phyloP scores from a whole-genome alignment of 2,329 filamentous ascomycete species.

The Sarocladium kiliense region DNA sequence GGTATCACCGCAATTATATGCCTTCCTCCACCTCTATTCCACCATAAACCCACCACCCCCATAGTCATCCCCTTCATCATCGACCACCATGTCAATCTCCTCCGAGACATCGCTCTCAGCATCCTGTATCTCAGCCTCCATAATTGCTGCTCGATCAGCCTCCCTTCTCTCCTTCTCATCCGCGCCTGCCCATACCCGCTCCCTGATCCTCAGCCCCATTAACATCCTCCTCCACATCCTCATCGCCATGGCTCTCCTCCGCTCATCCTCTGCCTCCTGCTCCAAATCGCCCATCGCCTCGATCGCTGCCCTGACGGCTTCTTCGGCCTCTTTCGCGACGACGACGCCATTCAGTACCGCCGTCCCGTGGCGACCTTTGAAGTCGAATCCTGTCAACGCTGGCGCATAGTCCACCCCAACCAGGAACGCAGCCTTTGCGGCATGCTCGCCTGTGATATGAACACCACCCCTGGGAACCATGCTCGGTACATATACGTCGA shows the following conservation, averaged over 20 bases:
- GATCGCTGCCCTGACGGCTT: constrained; percentile 67
- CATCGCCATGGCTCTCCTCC: constrained; percentile 67
- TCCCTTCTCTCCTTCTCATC: constrained; percentile 40
- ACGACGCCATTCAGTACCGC: constrained; percentile 76
- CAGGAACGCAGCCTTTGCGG: constrained; percentile 66
- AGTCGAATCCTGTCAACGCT: constrained; percentile 85
- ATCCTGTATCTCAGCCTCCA: constrained; percentile 24
- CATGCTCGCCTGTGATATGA: constrained; percentile 59
- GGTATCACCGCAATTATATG: too few species aligned
- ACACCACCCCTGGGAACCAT: constrained; percentile 83
- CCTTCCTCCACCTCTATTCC: constrained; percentile 17
- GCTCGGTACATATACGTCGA: constrained; percentile 85
- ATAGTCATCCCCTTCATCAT: constrained; percentile 30
- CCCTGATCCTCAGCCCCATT: constrained; percentile 69
- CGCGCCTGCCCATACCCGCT: constrained; percentile 62
- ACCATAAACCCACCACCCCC: constrained; percentile 40
- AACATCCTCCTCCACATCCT: constrained; percentile 65
- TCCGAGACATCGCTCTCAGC: constrained; percentile 36
- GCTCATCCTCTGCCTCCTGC: constrained; percentile 60
- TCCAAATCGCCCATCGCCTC: constrained; percentile 62
- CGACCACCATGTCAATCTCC: constrained; percentile 36
- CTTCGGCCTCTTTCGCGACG: constrained; percentile 64
- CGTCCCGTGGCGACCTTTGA: constrained; percentile 79
- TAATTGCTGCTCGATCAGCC: constrained; percentile 26
- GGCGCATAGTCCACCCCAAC: constrained; percentile 82